Conservation (phyloP, 257 asterid species). For the Lavandula angustifolia region DNA sequence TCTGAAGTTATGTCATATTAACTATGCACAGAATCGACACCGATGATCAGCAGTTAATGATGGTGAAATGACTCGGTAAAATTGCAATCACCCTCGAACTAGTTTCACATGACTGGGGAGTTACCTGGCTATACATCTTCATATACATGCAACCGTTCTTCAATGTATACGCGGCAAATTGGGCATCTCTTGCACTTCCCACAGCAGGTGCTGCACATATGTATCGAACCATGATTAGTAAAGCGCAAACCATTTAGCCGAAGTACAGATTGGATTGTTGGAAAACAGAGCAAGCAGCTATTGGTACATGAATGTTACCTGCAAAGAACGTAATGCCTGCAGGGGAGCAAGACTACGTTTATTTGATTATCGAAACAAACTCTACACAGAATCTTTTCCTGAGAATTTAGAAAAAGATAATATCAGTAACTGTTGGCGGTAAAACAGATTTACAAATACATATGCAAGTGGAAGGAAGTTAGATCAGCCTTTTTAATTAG, state of each 20-base stretch:
- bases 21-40: not conserved
- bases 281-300: not conserved
- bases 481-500: not conserved
- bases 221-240: not conserved
- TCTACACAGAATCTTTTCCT: conserved; percentile 91
- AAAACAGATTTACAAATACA: not conserved
- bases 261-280: not conserved
- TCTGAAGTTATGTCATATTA: not conserved
- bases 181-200: conserved; percentile 97
- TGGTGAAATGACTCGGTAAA: conserved; percentile 65
- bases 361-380: conserved; percentile 89
- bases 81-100: conserved; percentile 54
- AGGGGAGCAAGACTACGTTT: conserved; percentile 83
- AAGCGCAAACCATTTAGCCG: not conserved
- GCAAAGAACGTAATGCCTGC: conserved; percentile 92
- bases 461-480: not conserved
- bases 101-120: conserved; percentile 15
- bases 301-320: conserved; percentile 46
- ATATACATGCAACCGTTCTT: conserved; percentile 67
- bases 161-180: conserved; percentile 75
- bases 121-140: conserved; percentile 66
- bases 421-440: conserved; percentile 6
- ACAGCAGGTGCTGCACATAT: conserved; percentile 58
- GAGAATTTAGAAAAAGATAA: conserved; percentile 30
- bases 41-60: conserved; percentile 6